Evolutionary conservation across 2,329 filamentous ascomycete species (phyloP), one percentile per base, ranked within the genome.

Genomic region (Boeremia exigua): DNA sequence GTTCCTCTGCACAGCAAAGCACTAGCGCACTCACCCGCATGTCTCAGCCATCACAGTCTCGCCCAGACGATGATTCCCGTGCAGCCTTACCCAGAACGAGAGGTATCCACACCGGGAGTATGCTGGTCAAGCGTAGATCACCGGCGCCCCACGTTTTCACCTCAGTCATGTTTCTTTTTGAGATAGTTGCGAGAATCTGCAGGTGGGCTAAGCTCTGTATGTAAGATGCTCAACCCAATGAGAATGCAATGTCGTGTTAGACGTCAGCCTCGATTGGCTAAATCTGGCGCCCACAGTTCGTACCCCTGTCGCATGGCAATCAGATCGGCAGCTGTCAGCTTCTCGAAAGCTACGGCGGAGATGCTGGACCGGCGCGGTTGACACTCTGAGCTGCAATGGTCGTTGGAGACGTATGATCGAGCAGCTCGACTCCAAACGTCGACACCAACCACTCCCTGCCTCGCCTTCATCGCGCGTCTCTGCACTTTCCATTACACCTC

Each of bases 1-100:
- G n/a, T 32, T 42, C 34, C 8, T 43, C 33, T 25, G 34, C 27
- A 28, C 30, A 48, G 48, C 48, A 48, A 43, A 52, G 17, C 36
- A 40, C 42, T 40, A 39, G 29, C 29, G 33, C 43, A 48, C 48
- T 44, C 43, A 56, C 39, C 48, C 49, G 39, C 55, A 54, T 49
- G 49, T 58, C 49, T 58, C 45, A 58, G 55, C 49, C 55, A 53
- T 45, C 28, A 25, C 19, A 48, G 49, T 42, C 49, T 54, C 55
- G 36, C 40, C 48, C 44, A 48, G 36, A 48, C 32, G 32, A 39
- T 56, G 54, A 56, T 52, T 39, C 54, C 54, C 54, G 54, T 50
- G 47, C 32, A 52, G 43, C 48, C 54, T 52, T 52, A 42, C 54
- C 48, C 19, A 56, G 38, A 52, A 43, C 10, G 34, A 44, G 1